These are phyloP conservation scores for Teratosphaeria gauchensis DNA, from an alignment of 2,329 filamentous ascomycete species.

Conservation along the genomic window DNA sequence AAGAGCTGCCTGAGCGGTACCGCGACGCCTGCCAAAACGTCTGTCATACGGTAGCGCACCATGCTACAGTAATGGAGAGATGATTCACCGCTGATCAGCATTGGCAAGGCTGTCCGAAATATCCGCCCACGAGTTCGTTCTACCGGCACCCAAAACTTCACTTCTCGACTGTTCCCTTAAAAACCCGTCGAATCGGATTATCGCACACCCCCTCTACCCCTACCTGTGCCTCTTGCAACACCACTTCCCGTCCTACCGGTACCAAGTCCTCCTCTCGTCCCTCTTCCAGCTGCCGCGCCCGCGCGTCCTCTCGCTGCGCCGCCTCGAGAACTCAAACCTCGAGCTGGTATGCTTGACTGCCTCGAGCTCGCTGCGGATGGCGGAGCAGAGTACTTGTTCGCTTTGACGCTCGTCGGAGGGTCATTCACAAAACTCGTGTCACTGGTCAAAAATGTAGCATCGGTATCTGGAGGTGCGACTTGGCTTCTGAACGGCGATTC, in stretches of 20 bases:
- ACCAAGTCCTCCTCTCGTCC: constrained; percentile 3
- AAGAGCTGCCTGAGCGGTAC: too few relatives aligned
- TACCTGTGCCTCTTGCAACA: constrained; percentile 3
- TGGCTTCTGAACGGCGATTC: constrained; percentile 14
- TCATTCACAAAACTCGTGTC: constrained; percentile 88
- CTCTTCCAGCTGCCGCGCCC: background rate
- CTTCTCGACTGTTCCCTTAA: background rate
- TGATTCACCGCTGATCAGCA: too few relatives aligned
- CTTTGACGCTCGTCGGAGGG: constrained; percentile 46
- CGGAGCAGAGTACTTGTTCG: constrained; percentile 21
- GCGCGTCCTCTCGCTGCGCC: background rate
- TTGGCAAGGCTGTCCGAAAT: too few relatives aligned
- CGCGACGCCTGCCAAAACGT: too few relatives aligned
- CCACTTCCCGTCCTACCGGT: constrained; percentile 1
- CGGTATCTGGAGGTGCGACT: constrained; percentile 38
- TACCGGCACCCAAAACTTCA: background rate
- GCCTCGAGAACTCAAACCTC: constrained; percentile 2
- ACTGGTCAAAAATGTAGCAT: constrained; percentile 86
- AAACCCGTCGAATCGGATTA: background rate
- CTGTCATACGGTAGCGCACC: too few relatives aligned
- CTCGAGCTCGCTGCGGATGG: constrained; percentile 5
- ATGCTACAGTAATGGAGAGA: too few relatives aligned
- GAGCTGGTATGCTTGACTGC: background rate
- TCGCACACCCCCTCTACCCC: constrained; percentile 1
- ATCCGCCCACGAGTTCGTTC: too few relatives aligned